These are phyloP conservation scores for Nitzschia sp. DNA, from an alignment of 108 stramenopile genomes.

Conservation along the genomic window DNA sequence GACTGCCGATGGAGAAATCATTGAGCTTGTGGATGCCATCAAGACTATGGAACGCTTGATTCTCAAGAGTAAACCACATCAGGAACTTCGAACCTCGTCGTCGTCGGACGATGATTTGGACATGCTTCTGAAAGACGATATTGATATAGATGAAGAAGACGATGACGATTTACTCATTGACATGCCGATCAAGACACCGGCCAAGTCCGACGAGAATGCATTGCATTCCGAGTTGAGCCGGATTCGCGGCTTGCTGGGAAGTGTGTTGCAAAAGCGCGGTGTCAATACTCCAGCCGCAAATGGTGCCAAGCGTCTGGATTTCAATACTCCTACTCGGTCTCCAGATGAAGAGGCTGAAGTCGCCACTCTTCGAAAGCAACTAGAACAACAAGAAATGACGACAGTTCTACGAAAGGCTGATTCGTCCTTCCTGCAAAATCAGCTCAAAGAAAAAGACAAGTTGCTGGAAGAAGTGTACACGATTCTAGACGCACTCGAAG, in stretches of 20 bases:
- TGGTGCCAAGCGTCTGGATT: slow-evolving; percentile 14
- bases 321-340: slow-evolving; percentile 12
- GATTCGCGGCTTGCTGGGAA: slow-evolving; percentile 78
- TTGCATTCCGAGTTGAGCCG: slow-evolving; percentile 65
- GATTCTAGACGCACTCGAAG: slow-evolving; percentile 70
- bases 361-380: slow-evolving; percentile 61
- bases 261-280: slow-evolving; percentile 66
- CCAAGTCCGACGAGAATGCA: slow-evolving; percentile 21
- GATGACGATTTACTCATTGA: slow-evolving; percentile 43
- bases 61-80: slow-evolving; percentile 51
- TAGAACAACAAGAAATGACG: slow-evolving; percentile 60
- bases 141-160: slow-evolving; percentile 38
- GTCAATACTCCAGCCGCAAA: slow-evolving; percentile 3
- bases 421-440: slow-evolving; percentile 66
- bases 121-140: neutral
- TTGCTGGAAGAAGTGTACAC: slow-evolving; percentile 73
- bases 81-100: neutral
- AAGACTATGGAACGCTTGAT: slow-evolving; percentile 82
- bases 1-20: slow-evolving; percentile 59
- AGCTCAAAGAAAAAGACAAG: slow-evolving; percentile 73
- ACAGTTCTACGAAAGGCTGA: slow-evolving; percentile 75
- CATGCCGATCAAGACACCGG: neutral
- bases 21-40: slow-evolving; percentile 73
- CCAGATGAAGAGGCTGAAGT: slow-evolving; percentile 58
- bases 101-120: neutral